Evolutionary conservation across 306 rosid genomes (phyloP).

Genomic region (Rosa rugosa): DNA sequence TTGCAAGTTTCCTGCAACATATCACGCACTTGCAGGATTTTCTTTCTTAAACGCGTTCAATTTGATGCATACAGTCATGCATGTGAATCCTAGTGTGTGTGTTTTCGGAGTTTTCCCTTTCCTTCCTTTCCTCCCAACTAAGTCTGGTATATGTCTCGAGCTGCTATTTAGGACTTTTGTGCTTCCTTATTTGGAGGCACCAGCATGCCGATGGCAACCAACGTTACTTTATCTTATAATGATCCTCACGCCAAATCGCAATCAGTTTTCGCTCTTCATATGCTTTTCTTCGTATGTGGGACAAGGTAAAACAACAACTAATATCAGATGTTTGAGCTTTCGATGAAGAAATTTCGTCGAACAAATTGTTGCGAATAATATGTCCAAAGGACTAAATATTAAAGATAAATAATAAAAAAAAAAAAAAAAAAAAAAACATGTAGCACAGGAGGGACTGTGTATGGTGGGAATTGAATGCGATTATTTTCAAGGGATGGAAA

Average conservation of each 20-base stretch:
- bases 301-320: background rate
- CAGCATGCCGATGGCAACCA: conserved; percentile 15
- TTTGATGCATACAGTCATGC: background rate
- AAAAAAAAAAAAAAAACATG: background rate
- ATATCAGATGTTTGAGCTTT: background rate
- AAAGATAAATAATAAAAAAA: background rate
- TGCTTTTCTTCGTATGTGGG: background rate
- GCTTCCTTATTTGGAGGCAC: conserved; percentile 11
- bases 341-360: background rate
- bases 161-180: conserved; percentile 19
- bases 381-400: no score
- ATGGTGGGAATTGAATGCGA: background rate
- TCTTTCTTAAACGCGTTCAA: background rate
- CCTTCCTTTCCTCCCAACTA: background rate
- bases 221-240: background rate
- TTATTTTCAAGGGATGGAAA: background rate
- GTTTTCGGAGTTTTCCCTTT: background rate
- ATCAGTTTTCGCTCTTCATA: background rate
- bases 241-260: background rate
- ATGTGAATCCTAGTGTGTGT: background rate
- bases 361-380: background rate
- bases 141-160: background rate
- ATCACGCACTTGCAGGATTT: background rate
- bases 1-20: conserved; percentile 3
- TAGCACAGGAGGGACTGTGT: background rate